A percentile compares a stretch with the other conserved stretches of the same genome.
Evolutionary conservation across 371 early-diverging fungal species (phyloP).

Genomic region (Dinochytrium kinnereticum): DNA sequence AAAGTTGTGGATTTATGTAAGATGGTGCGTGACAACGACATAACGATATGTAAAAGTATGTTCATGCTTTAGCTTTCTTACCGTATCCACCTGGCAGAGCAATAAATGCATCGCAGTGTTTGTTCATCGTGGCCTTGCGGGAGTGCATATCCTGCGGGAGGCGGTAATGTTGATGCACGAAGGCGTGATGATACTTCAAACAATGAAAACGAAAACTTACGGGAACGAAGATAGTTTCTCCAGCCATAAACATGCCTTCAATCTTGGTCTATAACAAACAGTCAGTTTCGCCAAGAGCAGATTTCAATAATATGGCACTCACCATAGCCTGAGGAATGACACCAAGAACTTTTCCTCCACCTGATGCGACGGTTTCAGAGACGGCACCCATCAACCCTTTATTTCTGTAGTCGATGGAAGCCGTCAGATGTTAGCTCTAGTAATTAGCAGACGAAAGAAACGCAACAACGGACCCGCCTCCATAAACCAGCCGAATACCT

Average conservation of each 20-base stretch:
- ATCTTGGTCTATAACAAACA: constrained; percentile 20
- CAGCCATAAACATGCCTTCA: constrained; percentile 48
- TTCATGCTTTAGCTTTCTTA: no score
- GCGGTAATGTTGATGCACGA: neutral
- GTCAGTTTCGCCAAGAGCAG: neutral
- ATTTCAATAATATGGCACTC: neutral
- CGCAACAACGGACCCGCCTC: neutral
- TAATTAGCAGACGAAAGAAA: no score
- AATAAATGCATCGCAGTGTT: constrained; percentile 73
- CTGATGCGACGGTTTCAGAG: neutral
- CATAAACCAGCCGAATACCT: constrained; percentile 1
- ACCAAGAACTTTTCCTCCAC: constrained; percentile 45
- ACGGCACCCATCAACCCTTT: constrained; percentile 29
- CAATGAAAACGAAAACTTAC: neutral
- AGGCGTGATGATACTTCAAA: neutral
- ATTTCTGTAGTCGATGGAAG: constrained; percentile 41
- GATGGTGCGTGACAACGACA: no score
- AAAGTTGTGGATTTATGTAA: no score
- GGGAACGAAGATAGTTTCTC: constrained; percentile 61
- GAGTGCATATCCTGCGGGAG: constrained; percentile 72
- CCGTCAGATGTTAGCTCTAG: no score
- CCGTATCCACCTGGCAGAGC: constrained; percentile 84
- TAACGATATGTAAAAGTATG: no score
- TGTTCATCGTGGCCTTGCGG: constrained; percentile 79
- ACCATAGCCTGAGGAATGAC: constrained; percentile 73